Conservation (phyloP, 2,329 filamentous ascomycete species). For the Aspergillus sp. region DNA sequence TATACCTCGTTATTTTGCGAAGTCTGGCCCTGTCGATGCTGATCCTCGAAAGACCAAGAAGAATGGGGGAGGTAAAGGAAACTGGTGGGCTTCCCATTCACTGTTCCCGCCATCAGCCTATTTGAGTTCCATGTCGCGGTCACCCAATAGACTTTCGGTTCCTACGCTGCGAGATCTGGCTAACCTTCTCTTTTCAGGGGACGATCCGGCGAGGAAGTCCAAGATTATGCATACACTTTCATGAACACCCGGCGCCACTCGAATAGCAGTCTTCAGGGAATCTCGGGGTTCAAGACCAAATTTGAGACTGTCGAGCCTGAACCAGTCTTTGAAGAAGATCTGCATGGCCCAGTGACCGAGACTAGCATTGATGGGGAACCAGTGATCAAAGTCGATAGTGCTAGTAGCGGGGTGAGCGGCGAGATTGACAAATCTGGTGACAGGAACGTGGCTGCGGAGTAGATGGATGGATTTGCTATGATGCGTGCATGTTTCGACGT, state of each 20-base stretch:
- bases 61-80: slow-evolving; percentile 87
- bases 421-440: slow-evolving; percentile 26
- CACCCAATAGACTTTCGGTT: background rate
- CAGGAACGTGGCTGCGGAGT: background rate
- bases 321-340: slow-evolving; percentile 85
- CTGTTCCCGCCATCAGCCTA: background rate
- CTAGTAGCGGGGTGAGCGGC: slow-evolving; percentile 50
- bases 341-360: slow-evolving; percentile 70
- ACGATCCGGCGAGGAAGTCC: slow-evolving; percentile 77
- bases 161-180: background rate
- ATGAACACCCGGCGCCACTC: slow-evolving; percentile 86
- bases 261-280: slow-evolving; percentile 79
- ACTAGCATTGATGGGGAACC: slow-evolving; percentile 27
- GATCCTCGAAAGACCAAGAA: slow-evolving; percentile 97
- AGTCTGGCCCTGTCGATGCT: slow-evolving; percentile 76
- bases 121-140: no score
- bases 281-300: slow-evolving; percentile 90
- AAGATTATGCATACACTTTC: slow-evolving; percentile 82
- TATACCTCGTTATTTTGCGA: slow-evolving; percentile 91
- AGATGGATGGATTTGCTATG: background rate
- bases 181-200: slow-evolving; percentile 64
- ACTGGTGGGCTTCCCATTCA: slow-evolving; percentile 70
- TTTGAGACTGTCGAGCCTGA: slow-evolving; percentile 90
- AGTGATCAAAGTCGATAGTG: slow-evolving; percentile 41
- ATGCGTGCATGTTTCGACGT: background rate